Conservation (phyloP, 352 stramenopile genomes). For the Globisporangium apiculatum region DNA sequence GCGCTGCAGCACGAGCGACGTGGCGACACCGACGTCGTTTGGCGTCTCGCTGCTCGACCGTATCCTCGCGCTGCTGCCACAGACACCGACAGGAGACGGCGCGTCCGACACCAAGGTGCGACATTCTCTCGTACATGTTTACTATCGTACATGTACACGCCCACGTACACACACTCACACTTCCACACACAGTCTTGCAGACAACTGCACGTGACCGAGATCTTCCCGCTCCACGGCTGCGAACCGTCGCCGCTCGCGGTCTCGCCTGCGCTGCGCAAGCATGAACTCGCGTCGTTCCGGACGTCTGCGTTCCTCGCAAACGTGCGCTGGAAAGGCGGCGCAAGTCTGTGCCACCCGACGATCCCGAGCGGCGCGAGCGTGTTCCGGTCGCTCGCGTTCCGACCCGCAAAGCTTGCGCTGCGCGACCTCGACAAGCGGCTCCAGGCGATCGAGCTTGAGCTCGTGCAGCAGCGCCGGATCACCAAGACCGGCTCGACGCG, state of each 20-base stretch:
- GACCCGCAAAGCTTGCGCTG: slow-evolving; percentile 57
- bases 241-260: slow-evolving; percentile 34
- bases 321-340: slow-evolving; percentile 63
- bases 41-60: slow-evolving; percentile 61
- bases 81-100: slow-evolving; percentile 21
- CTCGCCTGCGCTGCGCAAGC: slow-evolving; percentile 6
- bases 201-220: slow-evolving; percentile 48
- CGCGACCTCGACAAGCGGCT: slow-evolving; percentile 63
- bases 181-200: slow-evolving; percentile 16
- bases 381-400: slow-evolving; percentile 61
- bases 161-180: neutral
- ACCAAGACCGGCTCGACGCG: slow-evolving; percentile 30
- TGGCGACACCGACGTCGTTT: slow-evolving; percentile 58
- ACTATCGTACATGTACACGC: too few relatives aligned
- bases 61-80: slow-evolving; percentile 53
- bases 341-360: slow-evolving; percentile 49
- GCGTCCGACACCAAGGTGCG: slow-evolving; percentile 10
- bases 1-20: slow-evolving; percentile 43
- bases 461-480: slow-evolving; percentile 46
- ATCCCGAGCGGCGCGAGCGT: slow-evolving; percentile 33
- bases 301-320: slow-evolving; percentile 55
- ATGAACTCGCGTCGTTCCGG: slow-evolving; percentile 13
- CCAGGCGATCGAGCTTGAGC: slow-evolving; percentile 44
- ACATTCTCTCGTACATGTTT: neutral
- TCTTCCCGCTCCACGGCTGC: slow-evolving; percentile 60